Evolutionary conservation across 2,329 filamentous ascomycete species (phyloP).

Genomic region (Beauveria rudraprayagi): DNA sequence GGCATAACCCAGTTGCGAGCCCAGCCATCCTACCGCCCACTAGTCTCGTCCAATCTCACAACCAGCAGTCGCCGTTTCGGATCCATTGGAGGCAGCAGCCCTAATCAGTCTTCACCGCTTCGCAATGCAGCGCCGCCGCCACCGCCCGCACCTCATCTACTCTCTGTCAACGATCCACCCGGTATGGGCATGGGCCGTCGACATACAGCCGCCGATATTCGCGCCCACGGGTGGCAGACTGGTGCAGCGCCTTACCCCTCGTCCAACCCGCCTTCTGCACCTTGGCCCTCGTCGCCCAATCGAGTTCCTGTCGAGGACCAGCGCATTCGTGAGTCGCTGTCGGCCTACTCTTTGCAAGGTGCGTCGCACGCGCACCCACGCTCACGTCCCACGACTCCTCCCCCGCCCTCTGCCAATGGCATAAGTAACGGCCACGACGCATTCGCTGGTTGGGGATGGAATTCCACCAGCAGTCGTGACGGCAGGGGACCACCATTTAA

Average conservation of each 20-base stretch:
- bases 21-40: conserved; percentile 63
- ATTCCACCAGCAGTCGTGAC: conserved; percentile 38
- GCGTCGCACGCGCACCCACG: conserved; percentile 35
- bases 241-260: conserved; percentile 53
- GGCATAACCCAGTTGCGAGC: conserved; percentile 53
- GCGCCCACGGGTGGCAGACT: conserved; percentile 72
- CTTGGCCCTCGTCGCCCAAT: conserved; percentile 49
- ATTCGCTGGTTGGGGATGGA: conserved; percentile 51
- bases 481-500: conserved; percentile 43
- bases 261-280: conserved; percentile 45
- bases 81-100: conserved; percentile 69
- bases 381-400: conserved; percentile 47
- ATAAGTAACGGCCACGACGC: conserved; percentile 30
- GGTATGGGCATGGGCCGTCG: conserved; percentile 67
- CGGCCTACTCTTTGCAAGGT: conserved; percentile 43
- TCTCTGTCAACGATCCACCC: conserved; percentile 53
- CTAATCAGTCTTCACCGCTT: conserved; percentile 64
- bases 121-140: conserved; percentile 58
- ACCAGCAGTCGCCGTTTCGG: conserved; percentile 73
- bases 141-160: conserved; percentile 57
- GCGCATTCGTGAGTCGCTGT: conserved; percentile 48
- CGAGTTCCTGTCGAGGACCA: conserved; percentile 44
- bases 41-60: conserved; percentile 74
- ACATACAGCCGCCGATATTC: conserved; percentile 93
- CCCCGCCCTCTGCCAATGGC: conserved; percentile 41